phyloP scores from a whole-genome alignment of 2,329 filamentous ascomycete genomes.

The Neonectria faginata region DNA sequence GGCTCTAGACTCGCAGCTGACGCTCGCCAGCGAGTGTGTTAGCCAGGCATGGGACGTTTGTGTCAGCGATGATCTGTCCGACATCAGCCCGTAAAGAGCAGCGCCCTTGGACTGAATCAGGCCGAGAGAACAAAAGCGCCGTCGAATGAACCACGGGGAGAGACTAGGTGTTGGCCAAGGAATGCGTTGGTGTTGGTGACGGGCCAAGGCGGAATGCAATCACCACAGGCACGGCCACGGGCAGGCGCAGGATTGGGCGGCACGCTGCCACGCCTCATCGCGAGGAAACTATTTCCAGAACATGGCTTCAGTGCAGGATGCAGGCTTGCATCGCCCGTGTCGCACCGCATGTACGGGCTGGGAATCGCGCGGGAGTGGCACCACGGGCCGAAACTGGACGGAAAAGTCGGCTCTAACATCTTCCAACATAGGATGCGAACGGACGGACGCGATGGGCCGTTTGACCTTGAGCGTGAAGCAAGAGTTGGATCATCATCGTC shows the following conservation, averaged over 20 bases:
- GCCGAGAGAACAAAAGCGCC: no score
- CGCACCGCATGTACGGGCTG: slow-evolving; percentile 14
- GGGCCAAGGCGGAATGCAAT: not conserved
- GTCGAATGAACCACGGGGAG: not conserved
- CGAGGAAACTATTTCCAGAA: slow-evolving; percentile 13
- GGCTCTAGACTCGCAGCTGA: not conserved
- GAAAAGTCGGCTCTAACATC: not conserved
- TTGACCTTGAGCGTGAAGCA: not conserved
- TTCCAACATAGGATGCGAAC: not conserved
- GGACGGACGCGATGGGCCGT: not conserved
- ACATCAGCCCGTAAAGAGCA: not conserved
- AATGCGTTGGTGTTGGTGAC: not conserved
- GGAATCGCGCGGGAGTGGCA: not conserved
- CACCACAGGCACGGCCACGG: slow-evolving; percentile 5
- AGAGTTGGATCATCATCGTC: not conserved
- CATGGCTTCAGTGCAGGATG: not conserved
- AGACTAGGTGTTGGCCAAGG: not conserved
- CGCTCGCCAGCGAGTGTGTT: not conserved
- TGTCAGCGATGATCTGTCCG: not conserved
- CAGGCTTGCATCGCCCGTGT: not conserved
- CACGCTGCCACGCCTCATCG: slow-evolving; percentile 4
- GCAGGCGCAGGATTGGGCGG: slow-evolving; percentile 9
- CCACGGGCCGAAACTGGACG: not conserved
- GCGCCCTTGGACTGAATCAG: not conserved
- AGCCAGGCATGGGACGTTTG: not conserved